Conservation (phyloP, 345 rosid species). For the Brassica rapa region DNA sequence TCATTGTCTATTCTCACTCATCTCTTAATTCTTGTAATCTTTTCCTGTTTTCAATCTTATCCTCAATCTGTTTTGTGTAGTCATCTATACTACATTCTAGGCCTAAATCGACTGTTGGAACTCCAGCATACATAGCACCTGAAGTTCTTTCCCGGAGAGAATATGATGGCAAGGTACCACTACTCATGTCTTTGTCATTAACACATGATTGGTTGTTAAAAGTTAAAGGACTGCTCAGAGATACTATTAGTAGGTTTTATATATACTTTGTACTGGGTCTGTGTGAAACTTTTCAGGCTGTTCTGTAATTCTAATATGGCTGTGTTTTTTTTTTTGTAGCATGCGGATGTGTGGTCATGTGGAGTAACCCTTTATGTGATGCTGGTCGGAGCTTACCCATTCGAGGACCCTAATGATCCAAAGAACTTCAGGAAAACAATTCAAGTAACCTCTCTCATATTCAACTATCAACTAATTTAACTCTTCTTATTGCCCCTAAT, state of each 20-base stretch:
- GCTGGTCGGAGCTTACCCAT: slow-evolving; percentile 54
- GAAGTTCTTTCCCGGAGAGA: slow-evolving; percentile 83
- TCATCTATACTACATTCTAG: slow-evolving; percentile 83
- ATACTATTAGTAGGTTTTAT: not conserved
- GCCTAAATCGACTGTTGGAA: slow-evolving; percentile 93
- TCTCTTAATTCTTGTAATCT: not conserved
- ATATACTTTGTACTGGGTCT: not conserved
- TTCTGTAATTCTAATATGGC: not conserved
- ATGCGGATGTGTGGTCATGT: slow-evolving; percentile 97
- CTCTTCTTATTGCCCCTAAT: not conserved
- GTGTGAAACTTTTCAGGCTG: not conserved
- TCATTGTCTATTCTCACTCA: slow-evolving; percentile 20
- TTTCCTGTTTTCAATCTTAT: slow-evolving; percentile 3
- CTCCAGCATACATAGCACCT: slow-evolving; percentile 93
- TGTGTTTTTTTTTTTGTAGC: slow-evolving; percentile 41
- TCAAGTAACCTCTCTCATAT: not conserved
- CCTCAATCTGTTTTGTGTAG: slow-evolving; percentile 37
- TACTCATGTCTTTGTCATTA: not conserved
- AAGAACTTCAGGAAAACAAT: not conserved
- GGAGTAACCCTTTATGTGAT: slow-evolving; percentile 92
- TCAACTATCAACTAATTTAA: not conserved
- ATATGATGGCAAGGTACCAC: slow-evolving; percentile 75
- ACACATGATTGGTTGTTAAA: not conserved
- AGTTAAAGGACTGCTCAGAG: not conserved
- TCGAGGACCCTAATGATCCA: not conserved